Percentiles rank a stretch among this genome's conserved stretches.
Conservation (phyloP, 768 basidiomycete species). For the Lepiota brunneoincarnata region DNA sequence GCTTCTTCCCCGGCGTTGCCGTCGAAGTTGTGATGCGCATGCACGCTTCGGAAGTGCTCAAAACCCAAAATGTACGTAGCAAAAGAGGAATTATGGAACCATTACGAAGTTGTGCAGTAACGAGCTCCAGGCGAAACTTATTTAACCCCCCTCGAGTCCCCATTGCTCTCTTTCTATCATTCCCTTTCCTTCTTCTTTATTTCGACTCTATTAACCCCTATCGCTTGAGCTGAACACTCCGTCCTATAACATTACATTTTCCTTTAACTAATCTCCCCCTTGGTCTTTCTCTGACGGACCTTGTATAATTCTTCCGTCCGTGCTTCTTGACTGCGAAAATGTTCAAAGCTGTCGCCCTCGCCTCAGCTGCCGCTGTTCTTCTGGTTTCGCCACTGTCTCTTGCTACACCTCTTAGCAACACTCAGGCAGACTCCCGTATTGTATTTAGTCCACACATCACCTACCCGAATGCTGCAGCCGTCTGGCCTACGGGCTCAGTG, state of each 20-base stretch:
- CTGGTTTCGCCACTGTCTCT: neutral
- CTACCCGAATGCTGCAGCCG: constrained; percentile 15
- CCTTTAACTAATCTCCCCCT: no score
- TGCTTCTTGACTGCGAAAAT: neutral
- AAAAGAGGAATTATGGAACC: neutral
- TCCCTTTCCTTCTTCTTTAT: neutral
- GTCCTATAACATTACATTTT: no score
- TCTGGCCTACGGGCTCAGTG: constrained; percentile 19
- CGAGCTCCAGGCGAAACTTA: neutral
- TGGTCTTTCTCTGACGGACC: no score
- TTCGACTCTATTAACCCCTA: no score
- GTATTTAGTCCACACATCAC: constrained; percentile 24
- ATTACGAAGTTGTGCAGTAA: neutral
- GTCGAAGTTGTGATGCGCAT: no score
- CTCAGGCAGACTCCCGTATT: constrained; percentile 10
- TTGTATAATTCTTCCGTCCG: no score
- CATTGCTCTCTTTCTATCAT: neutral
- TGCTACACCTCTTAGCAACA: neutral
- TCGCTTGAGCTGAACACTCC: no score
- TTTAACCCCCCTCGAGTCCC: neutral
- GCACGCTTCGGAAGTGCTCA: no score
- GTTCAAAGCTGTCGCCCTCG: neutral
- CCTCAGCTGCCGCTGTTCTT: neutral
- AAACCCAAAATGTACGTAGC: no score
- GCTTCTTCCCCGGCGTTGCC: no score